A percentile compares a stretch with the other conserved stretches of the same genome.
Evolutionary conservation across 352 stramenopile species (phyloP).

Genomic region (Globisporangium rhizosaccharum): DNA sequence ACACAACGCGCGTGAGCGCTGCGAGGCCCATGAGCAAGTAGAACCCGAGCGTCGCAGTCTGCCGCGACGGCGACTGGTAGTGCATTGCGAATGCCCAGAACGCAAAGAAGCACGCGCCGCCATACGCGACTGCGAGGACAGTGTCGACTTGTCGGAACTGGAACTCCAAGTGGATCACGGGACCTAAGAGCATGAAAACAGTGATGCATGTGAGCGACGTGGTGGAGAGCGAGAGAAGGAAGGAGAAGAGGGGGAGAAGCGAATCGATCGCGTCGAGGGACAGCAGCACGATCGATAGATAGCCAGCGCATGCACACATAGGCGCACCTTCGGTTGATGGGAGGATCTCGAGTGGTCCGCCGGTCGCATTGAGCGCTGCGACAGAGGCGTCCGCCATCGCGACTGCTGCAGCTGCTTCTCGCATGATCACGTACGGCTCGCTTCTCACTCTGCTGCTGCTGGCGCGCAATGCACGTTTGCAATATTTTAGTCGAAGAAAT

Average conservation of each 20-base stretch:
- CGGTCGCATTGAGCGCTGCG: neutral
- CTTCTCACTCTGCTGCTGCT: too few relatives aligned
- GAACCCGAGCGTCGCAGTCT: constrained; percentile 75
- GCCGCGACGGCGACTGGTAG: constrained; percentile 40
- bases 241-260: neutral
- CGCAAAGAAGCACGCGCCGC: constrained; percentile 68
- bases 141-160: constrained; percentile 79
- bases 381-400: constrained; percentile 4
- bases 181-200: constrained; percentile 15
- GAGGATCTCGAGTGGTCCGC: constrained; percentile 1
- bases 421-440: too few relatives aligned
- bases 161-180: constrained; percentile 72
- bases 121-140: constrained; percentile 68
- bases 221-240: neutral
- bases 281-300: neutral
- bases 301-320: neutral
- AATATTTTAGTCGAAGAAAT: too few relatives aligned
- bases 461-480: too few relatives aligned
- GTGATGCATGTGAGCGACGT: neutral
- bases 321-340: constrained; percentile 12
- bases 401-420: too few relatives aligned
- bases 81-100: constrained; percentile 80
- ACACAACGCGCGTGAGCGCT: constrained; percentile 55
- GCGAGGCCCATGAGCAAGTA: constrained; percentile 72
- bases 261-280: too few relatives aligned